Evolutionary conservation across 2,329 filamentous ascomycete genomes (phyloP).

Genomic region (Penicillium frequentans): DNA sequence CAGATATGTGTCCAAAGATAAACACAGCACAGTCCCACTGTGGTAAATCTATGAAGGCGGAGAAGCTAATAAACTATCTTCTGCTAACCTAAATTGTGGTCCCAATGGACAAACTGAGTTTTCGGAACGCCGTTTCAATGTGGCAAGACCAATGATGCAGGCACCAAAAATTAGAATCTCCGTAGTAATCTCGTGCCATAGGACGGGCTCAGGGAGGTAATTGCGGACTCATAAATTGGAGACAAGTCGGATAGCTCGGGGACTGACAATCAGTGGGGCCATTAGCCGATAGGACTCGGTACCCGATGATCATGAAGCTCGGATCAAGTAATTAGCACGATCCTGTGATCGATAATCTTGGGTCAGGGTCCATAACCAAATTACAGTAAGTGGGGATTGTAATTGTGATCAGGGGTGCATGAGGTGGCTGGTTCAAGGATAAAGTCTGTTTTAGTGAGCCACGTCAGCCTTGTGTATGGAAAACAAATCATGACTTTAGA

Average conservation of each 20-base stretch:
- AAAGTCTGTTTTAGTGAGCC: not conserved
- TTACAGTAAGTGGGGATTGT: too few species aligned
- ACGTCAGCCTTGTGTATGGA: not conserved
- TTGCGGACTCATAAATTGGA: not conserved
- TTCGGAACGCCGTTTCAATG: not conserved
- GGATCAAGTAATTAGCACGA: not conserved
- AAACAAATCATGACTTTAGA: not conserved
- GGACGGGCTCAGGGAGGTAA: not conserved
- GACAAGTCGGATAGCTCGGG: not conserved
- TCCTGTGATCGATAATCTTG: not conserved
- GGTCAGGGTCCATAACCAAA: too few species aligned
- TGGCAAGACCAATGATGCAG: not conserved
- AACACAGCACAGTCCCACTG: too few species aligned
- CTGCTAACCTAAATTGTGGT: too few species aligned
- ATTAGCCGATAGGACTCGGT: not conserved
- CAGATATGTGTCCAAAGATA: too few species aligned
- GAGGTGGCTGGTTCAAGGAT: not conserved
- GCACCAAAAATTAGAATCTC: not conserved
- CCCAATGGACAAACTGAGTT: too few species aligned
- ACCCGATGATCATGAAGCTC: not conserved
- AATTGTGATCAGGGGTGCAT: not conserved
- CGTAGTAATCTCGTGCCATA: too few species aligned
- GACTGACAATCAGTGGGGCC: not conserved
- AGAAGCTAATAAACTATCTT: too few species aligned
- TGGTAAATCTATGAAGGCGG: too few species aligned